Base-by-base conservation (phyloP, 140 eudicot genomes). In the Ambrosia hybrid region DNA sequence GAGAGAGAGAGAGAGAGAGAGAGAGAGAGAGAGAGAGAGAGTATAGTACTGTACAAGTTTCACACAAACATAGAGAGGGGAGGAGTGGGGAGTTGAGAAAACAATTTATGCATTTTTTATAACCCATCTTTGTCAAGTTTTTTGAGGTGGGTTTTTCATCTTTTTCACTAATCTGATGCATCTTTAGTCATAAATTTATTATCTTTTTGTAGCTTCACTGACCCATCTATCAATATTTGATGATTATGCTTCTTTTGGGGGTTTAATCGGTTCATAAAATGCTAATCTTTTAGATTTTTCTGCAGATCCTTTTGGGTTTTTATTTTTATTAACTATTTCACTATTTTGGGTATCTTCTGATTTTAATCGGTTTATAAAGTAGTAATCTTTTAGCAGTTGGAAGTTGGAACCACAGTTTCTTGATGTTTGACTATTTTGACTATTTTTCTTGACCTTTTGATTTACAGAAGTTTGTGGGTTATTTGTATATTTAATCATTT, bases 391-490 rank as follows among this genome's bases (percentile, higher is more conserved):
- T 21, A 21, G 26, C 26, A 21, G 46, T 41, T 41, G 9, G 46
- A 41, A 6, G 46, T 41, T 41, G 46, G 46, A 41, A 5, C 46
- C 51, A 21, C 68, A 65, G 72, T 70, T 51, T 64, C 52, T 63
- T 68, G 84, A 63, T 72, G 60, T 73, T 79, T 79, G 69, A 73
- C 79, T 48, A 62, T 57, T 58, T 78, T 67, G 70, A 72, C 69
- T 70, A 36, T n/a, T 58, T 65, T 76, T 55, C 39, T 53, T 61
- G 73, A 72, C 39, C 10, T 59, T 76, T 67, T 76, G 63, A 71
- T 78, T 14, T 43, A 15, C 56, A 57, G 21, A 66, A 26, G 33
- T 17, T 65, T 59, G 48, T 56, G 74, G 43, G 60, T 67, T 30
- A 17, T 74, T 68, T 68, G 17, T 71, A 43, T 70, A 17, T 52